Evolutionary conservation across 2,329 filamentous ascomycete species (phyloP), one percentile per base, ranked within the genome.

Genomic region (Aspergillus flavus): DNA sequence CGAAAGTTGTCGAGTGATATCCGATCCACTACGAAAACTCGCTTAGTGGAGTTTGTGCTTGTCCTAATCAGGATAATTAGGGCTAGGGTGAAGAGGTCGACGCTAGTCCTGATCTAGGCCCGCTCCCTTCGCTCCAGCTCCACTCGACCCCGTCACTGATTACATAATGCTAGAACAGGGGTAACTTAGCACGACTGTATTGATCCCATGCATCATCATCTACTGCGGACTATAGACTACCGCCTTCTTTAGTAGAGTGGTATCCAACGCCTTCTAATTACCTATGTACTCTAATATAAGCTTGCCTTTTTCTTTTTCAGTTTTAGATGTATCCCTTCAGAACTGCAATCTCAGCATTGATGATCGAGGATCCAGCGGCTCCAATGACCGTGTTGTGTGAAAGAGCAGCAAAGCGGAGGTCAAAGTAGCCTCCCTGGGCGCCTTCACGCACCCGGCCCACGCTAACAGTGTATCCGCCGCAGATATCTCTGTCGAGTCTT

Each of bases 311-410:
- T 21, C 39, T 64, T 28, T 7, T 28, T 7, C 6, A 6, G 19
- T 41, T n/a, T 64, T 83, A 93, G 67, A 94, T 84, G 73, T 90
- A 92, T 6, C 94, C 94, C 83, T 96, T 96, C 68, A 97, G 86
- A 12, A 97, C 89, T 28, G 93, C 93, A 32, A 93, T 93, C 79
- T 97, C 94, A 32, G 94, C 93, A 73, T 98, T 98, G 71, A 98
- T 80, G 79, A 98, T 97, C 36, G 92, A 96, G 2, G 93, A 96
- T 12, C 95, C 95, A n/a, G 94, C 94, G 36, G 95, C 95, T 68
- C 94, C 94, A 76, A 99, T 94, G 61, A 99, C 91, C 65, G 94
- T 91, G 74, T 92, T 92, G 74, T 98, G 95, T 75, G 92, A 97
- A 70, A 98, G 82, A 28, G 93, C 93, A 66, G 95, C 94, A 79